These are phyloP conservation scores for Cryptococcus sp. DNA, from an alignment of 1,284 basidiomycete genomes.

Conservation along the genomic window DNA sequence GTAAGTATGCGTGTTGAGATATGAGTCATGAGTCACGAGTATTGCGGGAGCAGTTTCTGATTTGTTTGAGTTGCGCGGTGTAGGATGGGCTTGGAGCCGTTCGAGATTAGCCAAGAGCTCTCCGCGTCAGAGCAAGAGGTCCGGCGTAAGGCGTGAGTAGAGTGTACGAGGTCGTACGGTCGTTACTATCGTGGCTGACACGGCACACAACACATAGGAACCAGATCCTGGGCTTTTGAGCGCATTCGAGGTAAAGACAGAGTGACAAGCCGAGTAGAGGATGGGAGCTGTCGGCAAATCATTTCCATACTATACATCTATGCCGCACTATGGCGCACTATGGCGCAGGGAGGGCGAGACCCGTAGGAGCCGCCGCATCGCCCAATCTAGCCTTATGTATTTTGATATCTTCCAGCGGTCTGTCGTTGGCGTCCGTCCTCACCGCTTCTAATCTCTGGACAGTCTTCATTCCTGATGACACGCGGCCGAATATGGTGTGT, in stretches of 20 bases:
- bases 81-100: conserved; percentile 46
- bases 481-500: conserved; percentile 89
- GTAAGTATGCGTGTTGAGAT: conserved; percentile 16
- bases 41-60: neutral
- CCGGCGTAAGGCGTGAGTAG: conserved; percentile 27
- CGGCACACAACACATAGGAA: conserved; percentile 5
- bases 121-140: conserved; percentile 26
- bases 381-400: conserved; percentile 53
- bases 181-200: neutral
- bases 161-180: neutral
- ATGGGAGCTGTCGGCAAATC: conserved; percentile 1
- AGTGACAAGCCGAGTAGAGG: neutral
- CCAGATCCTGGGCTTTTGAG: conserved; percentile 13
- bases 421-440: conserved; percentile 51
- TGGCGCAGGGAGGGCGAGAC: conserved; percentile 25
- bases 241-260: neutral
- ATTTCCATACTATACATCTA: conserved; percentile 1
- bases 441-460: conserved; percentile 62
- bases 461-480: conserved; percentile 80
- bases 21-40: neutral
- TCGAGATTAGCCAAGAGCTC: conserved; percentile 23
- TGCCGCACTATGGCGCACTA: conserved; percentile 8
- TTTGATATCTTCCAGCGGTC: conserved; percentile 54
- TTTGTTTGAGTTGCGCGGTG: neutral
- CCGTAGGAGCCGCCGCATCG: conserved; percentile 18